These are phyloP conservation scores for Phlebiopsis flavidoalba DNA, from an alignment of 768 basidiomycete genomes.

Conservation along the genomic window DNA sequence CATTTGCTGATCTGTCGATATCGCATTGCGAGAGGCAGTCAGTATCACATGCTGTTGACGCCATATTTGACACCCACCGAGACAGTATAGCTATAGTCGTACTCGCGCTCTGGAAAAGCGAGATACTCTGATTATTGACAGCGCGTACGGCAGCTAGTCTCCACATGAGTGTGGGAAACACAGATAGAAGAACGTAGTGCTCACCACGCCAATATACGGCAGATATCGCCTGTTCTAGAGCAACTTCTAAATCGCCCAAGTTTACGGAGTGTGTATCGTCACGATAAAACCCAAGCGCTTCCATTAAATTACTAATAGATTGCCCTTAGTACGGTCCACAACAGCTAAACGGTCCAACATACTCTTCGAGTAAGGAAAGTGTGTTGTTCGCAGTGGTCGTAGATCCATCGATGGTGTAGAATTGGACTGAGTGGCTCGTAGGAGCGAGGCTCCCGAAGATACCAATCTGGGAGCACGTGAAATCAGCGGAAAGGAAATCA, in stretches of 20 bases:
- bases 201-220: neutral
- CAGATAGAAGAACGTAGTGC: neutral
- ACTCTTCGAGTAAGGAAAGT: neutral
- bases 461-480: neutral
- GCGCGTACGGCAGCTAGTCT: neutral
- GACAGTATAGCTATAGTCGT: neutral
- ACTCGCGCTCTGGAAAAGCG: neutral
- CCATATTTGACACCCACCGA: neutral
- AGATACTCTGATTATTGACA: neutral
- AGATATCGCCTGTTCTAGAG: neutral
- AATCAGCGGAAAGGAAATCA: too few species aligned
- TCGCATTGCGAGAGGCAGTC: neutral
- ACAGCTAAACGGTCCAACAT: neutral
- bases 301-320: neutral
- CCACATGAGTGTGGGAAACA: neutral
- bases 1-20: neutral
- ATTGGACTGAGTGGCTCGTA: neutral
- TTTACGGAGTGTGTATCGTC: neutral
- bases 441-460: neutral
- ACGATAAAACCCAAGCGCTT: neutral
- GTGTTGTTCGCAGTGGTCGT: neutral
- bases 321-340: neutral
- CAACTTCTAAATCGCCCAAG: neutral
- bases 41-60: neutral
- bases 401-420: neutral